Evolutionary conservation across 2,329 filamentous ascomycete species (phyloP).

Genomic region (Venturiaceae sp.): DNA sequence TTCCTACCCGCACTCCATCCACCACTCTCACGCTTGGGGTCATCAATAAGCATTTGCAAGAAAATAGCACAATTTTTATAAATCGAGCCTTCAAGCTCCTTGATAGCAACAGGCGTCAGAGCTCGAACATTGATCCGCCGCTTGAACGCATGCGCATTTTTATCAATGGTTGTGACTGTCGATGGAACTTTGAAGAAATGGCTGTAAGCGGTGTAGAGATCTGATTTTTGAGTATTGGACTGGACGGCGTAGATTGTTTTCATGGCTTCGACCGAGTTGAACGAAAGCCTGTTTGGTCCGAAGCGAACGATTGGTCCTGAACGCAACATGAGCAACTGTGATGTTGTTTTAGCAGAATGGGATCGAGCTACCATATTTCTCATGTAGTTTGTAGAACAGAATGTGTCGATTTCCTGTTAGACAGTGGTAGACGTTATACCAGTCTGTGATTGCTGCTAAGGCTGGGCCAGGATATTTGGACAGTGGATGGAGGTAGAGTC

Average conservation of each 20-base stretch:
- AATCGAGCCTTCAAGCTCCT: slow-evolving; percentile 26
- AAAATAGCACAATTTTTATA: no score
- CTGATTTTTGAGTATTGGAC: no score
- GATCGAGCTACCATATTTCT: slow-evolving; percentile 30
- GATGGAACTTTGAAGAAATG: no score
- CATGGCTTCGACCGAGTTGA: slow-evolving; percentile 13
- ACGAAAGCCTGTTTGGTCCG: slow-evolving; percentile 38
- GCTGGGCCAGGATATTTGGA: slow-evolving; percentile 5
- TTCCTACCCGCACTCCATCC: not conserved
- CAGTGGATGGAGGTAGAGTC: slow-evolving; percentile 19
- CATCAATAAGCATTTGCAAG: slow-evolving; percentile 21
- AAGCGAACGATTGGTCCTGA: slow-evolving; percentile 32
- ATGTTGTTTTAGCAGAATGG: not conserved
- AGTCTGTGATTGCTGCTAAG: slow-evolving; percentile 1
- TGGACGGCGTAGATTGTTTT: not conserved
- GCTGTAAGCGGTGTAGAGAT: no score
- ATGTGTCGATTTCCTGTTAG: not conserved
- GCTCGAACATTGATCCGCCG: not conserved
- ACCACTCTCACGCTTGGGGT: slow-evolving; percentile 19
- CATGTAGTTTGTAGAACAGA: not conserved
- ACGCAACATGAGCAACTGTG: not conserved
- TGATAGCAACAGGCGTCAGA: not conserved
- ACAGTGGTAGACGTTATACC: not conserved
- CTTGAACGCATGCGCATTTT: not conserved
- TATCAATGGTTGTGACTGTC: no score